Base-by-base conservation (phyloP, 2,329 filamentous ascomycete genomes). In the Camillea tinctor region DNA sequence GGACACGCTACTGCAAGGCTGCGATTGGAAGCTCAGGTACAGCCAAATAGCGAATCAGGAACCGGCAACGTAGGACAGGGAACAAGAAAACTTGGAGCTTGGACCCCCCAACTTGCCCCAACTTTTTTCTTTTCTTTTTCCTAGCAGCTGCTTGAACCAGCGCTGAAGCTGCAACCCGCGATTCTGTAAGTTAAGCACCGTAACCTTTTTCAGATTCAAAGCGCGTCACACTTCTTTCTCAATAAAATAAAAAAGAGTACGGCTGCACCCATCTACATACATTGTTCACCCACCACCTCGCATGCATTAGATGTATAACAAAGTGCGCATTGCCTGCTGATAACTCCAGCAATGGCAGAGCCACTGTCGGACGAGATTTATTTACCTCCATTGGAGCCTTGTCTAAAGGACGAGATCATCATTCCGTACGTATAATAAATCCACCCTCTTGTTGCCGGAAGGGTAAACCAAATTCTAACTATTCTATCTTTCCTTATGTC, bases 341-440 rank as follows among this genome's bases (percentile, higher is more conserved):
- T 78, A 76, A 76, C 78, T 75, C 79, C 75, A 80, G 81, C 77
- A 80, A 93, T 92, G 89, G 89, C 87, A 69, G 72, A 73, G 80
- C 83, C 88, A 77, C 79, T 85, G 73, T 83, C 85, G 72, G 88
- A 90, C 78, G 80, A 81, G 72, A 81, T 84, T 74, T 95, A 93
- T 79, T 90, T 96, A 72, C 92, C 93, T 72, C 87, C 92, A 72
- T 83, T 97, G 76, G 90, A 92, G 77, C 88, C 90, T 74, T 96
- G 92, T 79, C 84, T 98, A 71, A 88, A 86, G 70, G 91, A 92
- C 78, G 88, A 94, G 75, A 85, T 85, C 71, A 84, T 89, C 73
- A 82, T 97, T 71, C 84, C 97, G 90, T 96, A 83, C 74, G 88
- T 82, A 63, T 56, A 57, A 52, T 56, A 57, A 3, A 51, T n/a